Base-by-base conservation (phyloP, 106 monocot genomes). In the Allium fistulosum region DNA sequence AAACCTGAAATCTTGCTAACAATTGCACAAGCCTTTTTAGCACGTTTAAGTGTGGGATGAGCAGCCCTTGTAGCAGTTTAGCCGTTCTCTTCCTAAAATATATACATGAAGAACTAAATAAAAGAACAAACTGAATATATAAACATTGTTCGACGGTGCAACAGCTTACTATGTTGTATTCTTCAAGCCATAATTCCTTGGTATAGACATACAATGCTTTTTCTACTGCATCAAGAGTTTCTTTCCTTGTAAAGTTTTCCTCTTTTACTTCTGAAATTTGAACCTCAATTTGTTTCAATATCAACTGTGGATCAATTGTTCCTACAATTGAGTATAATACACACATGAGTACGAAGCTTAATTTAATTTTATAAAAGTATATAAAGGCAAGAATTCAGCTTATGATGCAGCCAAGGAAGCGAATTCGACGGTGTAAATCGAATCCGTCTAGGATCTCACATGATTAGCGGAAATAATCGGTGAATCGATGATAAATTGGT, bases 171-270 rank as follows among this genome's bases (percentile, higher is more conserved):
- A 72, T 89, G 48, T 82, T 89, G 66, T 89, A 90, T 59, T 90
- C 89, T 69, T 90, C 89, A 9, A 90, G 85, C 89, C 89, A 90
- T 11, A 75, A 71, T 51, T 90, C 89, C 66, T 90, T 85, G 51
- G 78, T 71, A 37, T 85, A 85, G n/a, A 85, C 85, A 64, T 61
- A 15, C 22, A 90, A 62, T 82, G 82, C 85, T 82, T 90, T 90
- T 46, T 85, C 85, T 57, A 90, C 85, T 62, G 67, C 85, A 48
- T 90, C 89, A 52, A 90, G 89, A 49, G 85, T 78, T 52, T 90
- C 89, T 69, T 74, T 82, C 71, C 89, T 71, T 63, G 77, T 82
- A 68, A 85, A 90, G 12, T 77, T 82, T 75, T 90, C 89, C 46
- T 85, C 89, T 71, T 90, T 90, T 13, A 76, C 75, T 27, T 22